Conservation (phyloP, 1,284 basidiomycete species). For the Sporisorium exsertum region DNA sequence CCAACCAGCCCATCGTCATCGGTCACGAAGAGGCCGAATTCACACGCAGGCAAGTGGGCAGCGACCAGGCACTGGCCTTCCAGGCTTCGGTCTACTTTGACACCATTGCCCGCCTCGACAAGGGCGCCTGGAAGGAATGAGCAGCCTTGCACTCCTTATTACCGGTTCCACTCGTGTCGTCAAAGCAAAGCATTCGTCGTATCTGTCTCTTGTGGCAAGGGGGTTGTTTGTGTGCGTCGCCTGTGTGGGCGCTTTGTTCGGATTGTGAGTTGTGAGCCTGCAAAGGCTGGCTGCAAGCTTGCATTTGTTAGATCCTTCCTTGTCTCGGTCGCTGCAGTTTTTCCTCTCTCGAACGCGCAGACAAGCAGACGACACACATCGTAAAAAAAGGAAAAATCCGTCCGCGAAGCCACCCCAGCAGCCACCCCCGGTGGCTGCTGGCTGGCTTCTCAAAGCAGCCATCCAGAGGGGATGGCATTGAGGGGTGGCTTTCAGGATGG, state of each 20-base stretch:
- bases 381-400: no score
- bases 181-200: background rate
- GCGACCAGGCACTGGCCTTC: constrained; percentile 54
- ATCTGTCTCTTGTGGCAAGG: background rate
- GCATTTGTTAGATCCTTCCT: background rate
- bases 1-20: constrained; percentile 44
- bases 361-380: no score
- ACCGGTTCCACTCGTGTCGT: background rate
- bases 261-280: background rate
- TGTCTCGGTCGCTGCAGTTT: background rate
- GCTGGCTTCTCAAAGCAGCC: no score
- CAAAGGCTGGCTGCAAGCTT: background rate
- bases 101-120: constrained; percentile 52
- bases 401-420: no score
- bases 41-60: constrained; percentile 55
- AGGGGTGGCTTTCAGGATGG: no score
- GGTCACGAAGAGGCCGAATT: constrained; percentile 62
- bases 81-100: constrained; percentile 64
- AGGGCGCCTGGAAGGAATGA: constrained; percentile 55
- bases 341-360: no score
- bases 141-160: background rate
- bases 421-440: no score
- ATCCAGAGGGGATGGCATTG: no score
- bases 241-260: background rate
- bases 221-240: background rate